A percentile compares a stretch with the other conserved stretches of the same genome.
phyloP scores from a whole-genome alignment of 1,139 yeast species.

The Pichia kudriavzevii region DNA sequence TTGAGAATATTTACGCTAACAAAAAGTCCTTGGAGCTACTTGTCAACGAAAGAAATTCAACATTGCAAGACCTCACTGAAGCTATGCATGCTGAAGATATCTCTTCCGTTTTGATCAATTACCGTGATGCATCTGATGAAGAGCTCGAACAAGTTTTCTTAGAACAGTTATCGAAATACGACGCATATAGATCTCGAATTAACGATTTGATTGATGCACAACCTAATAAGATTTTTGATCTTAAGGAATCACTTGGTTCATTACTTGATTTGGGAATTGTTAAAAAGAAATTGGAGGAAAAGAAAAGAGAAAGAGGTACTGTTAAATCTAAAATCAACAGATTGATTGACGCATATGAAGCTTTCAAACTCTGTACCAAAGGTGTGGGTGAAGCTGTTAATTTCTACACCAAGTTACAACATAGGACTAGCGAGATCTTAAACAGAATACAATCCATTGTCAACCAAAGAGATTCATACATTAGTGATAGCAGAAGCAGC shows the following conservation, averaged over 20 bases:
- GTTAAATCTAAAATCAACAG: conserved; percentile 33
- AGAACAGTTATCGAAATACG: conserved; percentile 70
- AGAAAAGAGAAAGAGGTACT: conserved; percentile 27
- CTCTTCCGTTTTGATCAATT: conserved; percentile 62
- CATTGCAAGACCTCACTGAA: conserved; percentile 58
- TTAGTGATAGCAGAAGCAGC: conserved; percentile 3
- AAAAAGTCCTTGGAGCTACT: conserved; percentile 38
- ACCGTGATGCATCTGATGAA: conserved; percentile 44
- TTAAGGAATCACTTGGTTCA: conserved; percentile 52
- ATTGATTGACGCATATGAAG: conserved; percentile 41
- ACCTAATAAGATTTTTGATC: conserved; percentile 43
- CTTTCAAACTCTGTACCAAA: conserved; percentile 50
- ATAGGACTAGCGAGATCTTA: conserved; percentile 36
- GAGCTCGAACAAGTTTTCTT: conserved; percentile 55
- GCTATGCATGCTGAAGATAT: conserved; percentile 80
- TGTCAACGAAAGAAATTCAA: conserved; percentile 52
- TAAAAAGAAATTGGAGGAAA: conserved; percentile 33
- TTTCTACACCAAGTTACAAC: conserved; percentile 53
- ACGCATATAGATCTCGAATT: conserved; percentile 58
- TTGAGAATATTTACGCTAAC: conserved; percentile 37
- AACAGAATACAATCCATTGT: conserved; percentile 32
- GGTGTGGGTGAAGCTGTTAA: conserved; percentile 56
- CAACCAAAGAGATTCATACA: conserved; percentile 24
- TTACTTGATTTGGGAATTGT: conserved; percentile 42
- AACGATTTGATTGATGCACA: conserved; percentile 65